Evolutionary conservation across 352 stramenopile species (phyloP), one percentile per base, ranked within the genome.

Genomic region (Phytophthora lateralis): DNA sequence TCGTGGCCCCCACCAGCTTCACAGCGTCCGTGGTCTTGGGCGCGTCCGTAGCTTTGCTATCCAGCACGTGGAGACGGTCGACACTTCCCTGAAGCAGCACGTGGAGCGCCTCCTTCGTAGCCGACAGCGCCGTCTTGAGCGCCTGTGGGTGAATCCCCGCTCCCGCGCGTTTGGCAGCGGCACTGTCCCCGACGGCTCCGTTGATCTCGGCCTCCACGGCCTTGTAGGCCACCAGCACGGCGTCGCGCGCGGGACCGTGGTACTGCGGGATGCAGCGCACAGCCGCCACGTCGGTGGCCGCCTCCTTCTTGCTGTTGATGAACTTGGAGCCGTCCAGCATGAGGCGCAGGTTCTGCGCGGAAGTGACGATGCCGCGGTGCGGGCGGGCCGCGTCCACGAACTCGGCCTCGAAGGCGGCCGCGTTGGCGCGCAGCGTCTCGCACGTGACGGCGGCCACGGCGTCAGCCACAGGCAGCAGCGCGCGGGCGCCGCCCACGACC

Each of bases 311-410:
- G 35, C 79, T 73, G 68, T 89, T 94, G 18, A 90, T 61, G 30
- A 79, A 81, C 77, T 93, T 95, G 55, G 91, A 98, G 45, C 81
- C 86, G 47, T 96, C 89, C 29, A 98, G 75, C 75, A 98, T 89
- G 20, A 96, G 60, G 11, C 90, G 88, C 48, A 98, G 50, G 66
- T 95, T 85, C 35, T 81, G 72, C 20, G 91, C 91, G 37, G 81
- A 90, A 15, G 75, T 89, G 55, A 96, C 76, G 57, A 97, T 91
- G 47, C 91, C 91, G 32, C 91, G 86, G 73, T 97, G 89, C 42
- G 85, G 89, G 21, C 91, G 82, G 38, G 66, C 76, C 9, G 56
- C 72, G 57, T 97, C 88, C 61, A 95, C 86, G 64, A 89, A 88
- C 42, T 92, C 76, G n/a, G 85, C 75, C 12, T 97, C 75, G 52